Base-by-base conservation (phyloP, 2,329 filamentous ascomycete species). In the Trichophyton schoenleinii region DNA sequence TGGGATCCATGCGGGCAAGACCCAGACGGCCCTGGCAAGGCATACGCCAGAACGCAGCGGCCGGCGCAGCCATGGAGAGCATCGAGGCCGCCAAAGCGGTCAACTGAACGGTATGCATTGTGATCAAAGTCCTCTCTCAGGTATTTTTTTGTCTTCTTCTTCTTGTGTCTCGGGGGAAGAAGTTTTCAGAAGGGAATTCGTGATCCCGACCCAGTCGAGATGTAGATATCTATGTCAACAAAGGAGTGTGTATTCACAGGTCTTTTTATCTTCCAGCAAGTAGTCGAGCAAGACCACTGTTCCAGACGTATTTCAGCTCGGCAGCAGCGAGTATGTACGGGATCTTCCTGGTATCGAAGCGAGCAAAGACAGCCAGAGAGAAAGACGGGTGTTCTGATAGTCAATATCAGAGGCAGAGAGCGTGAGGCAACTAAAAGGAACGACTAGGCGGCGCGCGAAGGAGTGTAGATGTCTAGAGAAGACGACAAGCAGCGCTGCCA, bases 1-100 rank as follows among this genome's bases (percentile, higher is more conserved):
- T 79, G 18, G 90, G 90, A 70, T 96, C 90, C 46, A 95, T 78
- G 62, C 89, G 83, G 58, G 84, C 87, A 62, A 89, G 72, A 64
- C 85, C 88, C 66, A 85, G 79, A 55, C 82, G 81, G 61, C 84
- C 85, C 67, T 83, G 87, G 74, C 90, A 96, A 68, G 89, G 87
- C 81, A 96, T 88, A 71, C 91, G 89, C 89, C 89, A 96, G 75
- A 96, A 96, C 63, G 87, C 91, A 67, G 81, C 70, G 55, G 78
- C 80, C 49, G 68, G 64, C 34, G 65, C 64, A 22, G 52, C 46
- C 46, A 63, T 15, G 25, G 63, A 25, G 18, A 49, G 20, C 8
- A 66, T 13, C 7, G 55, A 48, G 42, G 57, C 62, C 44, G 59
- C 62, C 20, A 59, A n/a, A 31, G 53, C 63, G 49, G 61, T 59